These are phyloP conservation scores for Acanthamoeba polyphaga DNA, from an alignment of 208 protist genomes.

Conservation along the genomic window DNA sequence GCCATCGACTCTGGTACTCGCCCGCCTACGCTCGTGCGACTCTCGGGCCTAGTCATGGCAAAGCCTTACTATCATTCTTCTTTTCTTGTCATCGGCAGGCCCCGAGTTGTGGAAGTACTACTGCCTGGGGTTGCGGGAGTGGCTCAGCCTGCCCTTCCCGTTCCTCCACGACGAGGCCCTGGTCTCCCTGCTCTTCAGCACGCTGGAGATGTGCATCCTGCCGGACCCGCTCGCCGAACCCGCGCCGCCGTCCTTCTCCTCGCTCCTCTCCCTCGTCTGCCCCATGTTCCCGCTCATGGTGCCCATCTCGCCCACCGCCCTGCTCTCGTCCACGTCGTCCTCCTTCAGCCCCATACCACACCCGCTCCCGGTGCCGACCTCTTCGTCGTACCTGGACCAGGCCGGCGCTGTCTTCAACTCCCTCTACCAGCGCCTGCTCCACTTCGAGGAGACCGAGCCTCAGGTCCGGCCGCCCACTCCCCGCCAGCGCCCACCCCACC, in stretches of 20 bases:
- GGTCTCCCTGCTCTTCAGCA: not conserved
- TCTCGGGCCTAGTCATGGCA: no score
- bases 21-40: not conserved
- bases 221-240: constrained; percentile 1
- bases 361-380: not conserved
- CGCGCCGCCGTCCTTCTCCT: not conserved
- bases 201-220: not conserved
- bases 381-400: constrained; percentile 6
- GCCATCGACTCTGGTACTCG: not conserved
- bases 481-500: no score
- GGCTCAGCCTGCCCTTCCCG: constrained; percentile 42
- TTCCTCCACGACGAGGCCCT: constrained; percentile 6
- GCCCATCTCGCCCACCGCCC: not conserved
- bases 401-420: not conserved
- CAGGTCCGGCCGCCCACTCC: no score
- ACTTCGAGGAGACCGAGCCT: constrained; percentile 14
- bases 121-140: not conserved
- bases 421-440: not conserved
- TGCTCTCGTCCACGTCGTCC: constrained; percentile 9
- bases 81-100: not conserved
- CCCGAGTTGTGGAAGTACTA: constrained; percentile 56
- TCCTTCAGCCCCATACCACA: not conserved
- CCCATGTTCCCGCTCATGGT: constrained; percentile 39
- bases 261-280: constrained; percentile 14
- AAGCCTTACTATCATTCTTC: not conserved